Base-by-base conservation (phyloP, 2,329 filamentous ascomycete genomes). In the Microdochium trichocladiopsis region DNA sequence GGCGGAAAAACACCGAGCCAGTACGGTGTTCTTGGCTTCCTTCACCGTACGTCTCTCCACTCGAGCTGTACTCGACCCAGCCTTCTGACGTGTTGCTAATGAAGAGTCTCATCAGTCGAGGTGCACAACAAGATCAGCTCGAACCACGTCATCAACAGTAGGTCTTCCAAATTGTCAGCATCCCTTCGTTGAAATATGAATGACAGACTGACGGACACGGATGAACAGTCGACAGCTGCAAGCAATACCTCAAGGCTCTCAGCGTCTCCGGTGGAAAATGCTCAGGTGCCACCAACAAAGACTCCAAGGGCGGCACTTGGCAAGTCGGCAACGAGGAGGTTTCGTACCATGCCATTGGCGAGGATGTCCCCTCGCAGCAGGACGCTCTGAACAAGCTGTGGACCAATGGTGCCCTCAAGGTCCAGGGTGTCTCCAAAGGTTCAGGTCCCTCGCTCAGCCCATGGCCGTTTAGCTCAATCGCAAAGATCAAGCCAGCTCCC, bases 291-390 rank as follows among this genome's bases (percentile, higher is more conserved):
- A 56, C 50, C 0, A 60, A 63, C 48, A 53, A 55, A 21, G 63
- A 65, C 43, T 64, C 62, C 2, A 63, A 63, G 28, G 63, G 63
- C 14, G 63, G 63, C 2, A 63, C 62, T 12, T 64, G 60, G 51
- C 63, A 64, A 51, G 60, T 63, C 5, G 60, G 62, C 9, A 51
- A 58, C 33, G 55, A 60, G 10, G 58, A 52, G 2, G 51, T 65
- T 6, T 63, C 60, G 4, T 65, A 65, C n/a, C 63, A 65, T 11
- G 63, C 61, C 2, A 48, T 64, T 0, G 59, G 53, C 2, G 56
- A 60, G 31, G 50, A 52, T 23, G 55, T 63, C 4, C 63, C 63
- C 14, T 62, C 62, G 0, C 51, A 54, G 24, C 56, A 63, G 45
- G 57, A 63, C 47, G 61, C 61, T 10, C 52, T 65, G 33, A 62